Conservation (phyloP, 805 yeast genomes). For the Hanseniaspora mollemarum region DNA sequence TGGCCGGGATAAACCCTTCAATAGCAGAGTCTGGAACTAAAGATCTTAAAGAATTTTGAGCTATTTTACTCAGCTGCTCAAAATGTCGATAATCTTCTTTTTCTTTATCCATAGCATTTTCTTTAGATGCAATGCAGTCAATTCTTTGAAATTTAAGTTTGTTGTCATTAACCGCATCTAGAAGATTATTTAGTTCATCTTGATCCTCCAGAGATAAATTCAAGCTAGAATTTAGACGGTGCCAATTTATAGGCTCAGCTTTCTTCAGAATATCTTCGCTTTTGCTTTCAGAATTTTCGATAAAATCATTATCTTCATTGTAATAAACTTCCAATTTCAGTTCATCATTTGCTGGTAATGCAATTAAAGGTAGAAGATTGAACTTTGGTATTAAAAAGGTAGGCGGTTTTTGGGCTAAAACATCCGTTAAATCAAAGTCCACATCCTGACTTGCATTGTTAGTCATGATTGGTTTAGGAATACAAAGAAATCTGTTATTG, state of each 20-base stretch:
- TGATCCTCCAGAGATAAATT: background rate
- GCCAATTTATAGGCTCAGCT: background rate
- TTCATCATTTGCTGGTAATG: background rate
- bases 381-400: constrained; percentile 7
- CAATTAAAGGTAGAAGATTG: background rate
- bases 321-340: background rate
- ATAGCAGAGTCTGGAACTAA: constrained; percentile 30
- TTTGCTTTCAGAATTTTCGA: background rate
- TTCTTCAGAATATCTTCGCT: background rate
- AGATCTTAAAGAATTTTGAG: constrained; percentile 19
- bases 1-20: no score
- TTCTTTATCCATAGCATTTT: background rate
- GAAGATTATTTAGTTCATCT: background rate
- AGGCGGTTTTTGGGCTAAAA: background rate
- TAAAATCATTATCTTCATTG: background rate
- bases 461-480: background rate
- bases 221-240: background rate
- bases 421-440: background rate
- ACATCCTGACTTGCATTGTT: background rate
- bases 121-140: background rate
- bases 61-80: constrained; percentile 23
- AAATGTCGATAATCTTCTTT: background rate
- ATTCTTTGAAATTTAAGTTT: background rate
- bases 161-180: background rate
- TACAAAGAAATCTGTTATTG: no score